Evolutionary conservation across 2,329 filamentous ascomycete species (phyloP).

Genomic region (Paraconiothyrium brasiliense): DNA sequence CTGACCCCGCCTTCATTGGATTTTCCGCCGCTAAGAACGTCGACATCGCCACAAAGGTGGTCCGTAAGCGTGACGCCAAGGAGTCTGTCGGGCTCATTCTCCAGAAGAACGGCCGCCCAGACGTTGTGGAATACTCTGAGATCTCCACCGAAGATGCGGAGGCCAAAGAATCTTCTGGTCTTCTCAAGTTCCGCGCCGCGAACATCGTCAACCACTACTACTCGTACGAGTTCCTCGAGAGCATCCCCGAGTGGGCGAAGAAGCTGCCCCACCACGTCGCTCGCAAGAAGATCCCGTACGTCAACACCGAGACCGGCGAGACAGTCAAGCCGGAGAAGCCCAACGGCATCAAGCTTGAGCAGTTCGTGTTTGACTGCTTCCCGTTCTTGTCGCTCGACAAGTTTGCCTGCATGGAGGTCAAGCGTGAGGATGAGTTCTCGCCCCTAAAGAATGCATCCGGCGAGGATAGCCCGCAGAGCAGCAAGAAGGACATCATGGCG

Average conservation of each 20-base stretch:
- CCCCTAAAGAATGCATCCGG: slow-evolving; percentile 89
- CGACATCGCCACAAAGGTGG: slow-evolving; percentile 98
- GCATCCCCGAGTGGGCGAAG: slow-evolving; percentile 85
- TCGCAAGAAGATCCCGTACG: slow-evolving; percentile 95
- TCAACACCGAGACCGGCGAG: slow-evolving; percentile 79
- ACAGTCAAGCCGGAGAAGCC: slow-evolving; percentile 90
- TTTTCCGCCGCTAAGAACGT: slow-evolving; percentile 89
- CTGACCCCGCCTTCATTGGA: slow-evolving; percentile 93
- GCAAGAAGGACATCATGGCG: slow-evolving; percentile 85
- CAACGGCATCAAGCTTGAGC: slow-evolving; percentile 98
- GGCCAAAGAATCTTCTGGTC: slow-evolving; percentile 78
- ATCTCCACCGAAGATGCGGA: slow-evolving; percentile 90
- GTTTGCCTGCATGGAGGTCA: slow-evolving; percentile 96
- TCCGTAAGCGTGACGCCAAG: slow-evolving; percentile 95
- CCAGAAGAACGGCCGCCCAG: slow-evolving; percentile 93
- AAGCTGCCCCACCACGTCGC: slow-evolving; percentile 94
- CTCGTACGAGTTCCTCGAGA: slow-evolving; percentile 90
- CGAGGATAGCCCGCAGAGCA: slow-evolving; percentile 94
- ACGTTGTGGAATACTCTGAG: slow-evolving; percentile 98
- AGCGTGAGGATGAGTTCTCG: slow-evolving; percentile 96
- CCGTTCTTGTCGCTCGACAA: slow-evolving; percentile 84
- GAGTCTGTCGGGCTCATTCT: slow-evolving; percentile 96
- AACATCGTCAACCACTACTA: slow-evolving; percentile 99
- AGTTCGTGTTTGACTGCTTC: slow-evolving; percentile 99
- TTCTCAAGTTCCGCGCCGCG: slow-evolving; percentile 95